Conservation (phyloP, 768 basidiomycete species). For the Hygrophorus russula region DNA sequence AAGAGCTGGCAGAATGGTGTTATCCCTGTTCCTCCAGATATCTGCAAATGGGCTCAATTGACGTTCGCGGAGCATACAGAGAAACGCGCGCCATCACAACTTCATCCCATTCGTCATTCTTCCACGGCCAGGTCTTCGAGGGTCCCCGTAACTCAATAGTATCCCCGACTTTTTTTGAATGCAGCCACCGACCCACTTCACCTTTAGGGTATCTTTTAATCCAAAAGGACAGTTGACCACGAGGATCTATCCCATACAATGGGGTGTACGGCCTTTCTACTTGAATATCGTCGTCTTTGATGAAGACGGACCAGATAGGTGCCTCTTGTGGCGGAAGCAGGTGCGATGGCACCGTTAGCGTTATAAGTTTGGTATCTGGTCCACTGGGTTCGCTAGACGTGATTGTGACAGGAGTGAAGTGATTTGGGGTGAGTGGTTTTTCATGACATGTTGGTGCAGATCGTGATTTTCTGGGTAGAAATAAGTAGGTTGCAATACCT, state of each 20-base stretch:
- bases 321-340: slow-evolving; percentile 19
- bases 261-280: slow-evolving; percentile 84
- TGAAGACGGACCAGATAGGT: slow-evolving; percentile 65
- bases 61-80: background rate
- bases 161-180: slow-evolving; percentile 57
- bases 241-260: slow-evolving; percentile 52
- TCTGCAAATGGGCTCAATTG: slow-evolving; percentile 26
- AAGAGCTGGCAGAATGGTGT: slow-evolving; percentile 79
- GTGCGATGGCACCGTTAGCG: slow-evolving; percentile 41
- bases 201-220: slow-evolving; percentile 69
- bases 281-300: slow-evolving; percentile 85
- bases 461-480: slow-evolving; percentile 37
- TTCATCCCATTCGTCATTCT: slow-evolving; percentile 56
- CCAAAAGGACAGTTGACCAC: slow-evolving; percentile 69
- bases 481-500: slow-evolving; percentile 37
- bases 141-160: slow-evolving; percentile 70
- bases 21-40: slow-evolving; percentile 82
- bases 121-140: slow-evolving; percentile 53
- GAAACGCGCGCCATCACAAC: slow-evolving; percentile 52
- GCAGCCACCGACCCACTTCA: slow-evolving; percentile 78
- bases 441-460: slow-evolving; percentile 28
- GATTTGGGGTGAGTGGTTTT: slow-evolving; percentile 31
- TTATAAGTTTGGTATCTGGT: slow-evolving; percentile 52
- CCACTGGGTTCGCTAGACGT: slow-evolving; percentile 41
- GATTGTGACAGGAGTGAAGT: slow-evolving; percentile 52